Conservation (phyloP, 2,329 filamentous ascomycete genomes). For the Trichophyton rubrum region DNA sequence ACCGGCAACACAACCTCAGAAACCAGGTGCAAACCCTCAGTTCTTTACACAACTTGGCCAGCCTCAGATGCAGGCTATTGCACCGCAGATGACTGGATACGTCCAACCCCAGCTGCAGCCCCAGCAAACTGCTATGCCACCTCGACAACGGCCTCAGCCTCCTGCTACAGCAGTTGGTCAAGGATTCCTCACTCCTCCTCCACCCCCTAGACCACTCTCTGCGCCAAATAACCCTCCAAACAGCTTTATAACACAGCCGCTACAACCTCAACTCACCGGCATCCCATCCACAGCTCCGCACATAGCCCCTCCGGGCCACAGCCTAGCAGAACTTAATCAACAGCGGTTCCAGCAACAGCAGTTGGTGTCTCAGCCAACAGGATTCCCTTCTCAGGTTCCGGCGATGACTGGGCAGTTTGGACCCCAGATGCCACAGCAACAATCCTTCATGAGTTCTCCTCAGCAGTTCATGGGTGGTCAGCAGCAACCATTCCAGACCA, state of each 20-base stretch:
- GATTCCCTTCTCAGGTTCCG: constrained; percentile 35
- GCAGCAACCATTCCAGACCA: constrained; percentile 28
- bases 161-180: constrained; percentile 48
- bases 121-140: constrained; percentile 24
- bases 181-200: constrained; percentile 59
- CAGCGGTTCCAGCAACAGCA: constrained; percentile 39
- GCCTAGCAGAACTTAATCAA: constrained; percentile 59
- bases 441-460: constrained; percentile 29
- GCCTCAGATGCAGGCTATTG: constrained; percentile 18
- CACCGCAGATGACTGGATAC: constrained; percentile 29
- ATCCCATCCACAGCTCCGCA: constrained; percentile 43
- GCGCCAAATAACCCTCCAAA: constrained; percentile 68
- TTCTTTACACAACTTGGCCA: constrained; percentile 40
- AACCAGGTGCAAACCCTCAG: constrained; percentile 34
- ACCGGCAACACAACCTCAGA: constrained; percentile 23
- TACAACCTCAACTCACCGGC: constrained; percentile 79
- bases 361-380: constrained; percentile 51
- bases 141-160: constrained; percentile 57
- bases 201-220: constrained; percentile 69
- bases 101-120: constrained; percentile 19
- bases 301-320: constrained; percentile 62
- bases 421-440: constrained; percentile 30
- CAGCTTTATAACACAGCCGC: constrained; percentile 57
- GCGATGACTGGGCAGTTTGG: constrained; percentile 21
- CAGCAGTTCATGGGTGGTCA: constrained; percentile 39